Percentiles rank a stretch among this genome's conserved stretches.
These are phyloP conservation scores for Prunus padus DNA, from an alignment of 306 rosid species.

Conservation along the genomic window DNA sequence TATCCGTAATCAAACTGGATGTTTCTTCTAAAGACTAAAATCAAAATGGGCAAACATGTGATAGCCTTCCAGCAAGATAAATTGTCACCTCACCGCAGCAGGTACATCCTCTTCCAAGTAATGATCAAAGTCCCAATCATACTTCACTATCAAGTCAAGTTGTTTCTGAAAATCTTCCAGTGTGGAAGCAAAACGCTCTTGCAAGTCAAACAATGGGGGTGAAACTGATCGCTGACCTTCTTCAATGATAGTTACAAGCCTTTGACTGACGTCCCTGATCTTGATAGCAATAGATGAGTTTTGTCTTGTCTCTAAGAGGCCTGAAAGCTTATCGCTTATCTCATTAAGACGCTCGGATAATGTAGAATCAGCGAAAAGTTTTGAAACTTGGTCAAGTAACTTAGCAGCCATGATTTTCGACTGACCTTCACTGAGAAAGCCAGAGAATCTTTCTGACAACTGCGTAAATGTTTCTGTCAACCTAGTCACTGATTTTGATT, in stretches of 20 bases:
- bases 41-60: conserved; percentile 23
- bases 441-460: conserved; percentile 80
- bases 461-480: conserved; percentile 70
- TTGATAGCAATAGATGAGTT: conserved; percentile 64
- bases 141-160: conserved; percentile 90
- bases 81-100: conserved; percentile 95
- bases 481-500: conserved; percentile 60
- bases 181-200: conserved; percentile 74
- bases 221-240: conserved; percentile 91
- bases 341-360: conserved; percentile 73
- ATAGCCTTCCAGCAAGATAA: conserved; percentile 47
- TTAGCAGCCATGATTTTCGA: conserved; percentile 65
- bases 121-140: conserved; percentile 97
- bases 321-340: conserved; percentile 58
- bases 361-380: conserved; percentile 73
- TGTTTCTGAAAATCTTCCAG: conserved; percentile 95
- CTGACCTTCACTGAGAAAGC: conserved; percentile 87
- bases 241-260: conserved; percentile 77
- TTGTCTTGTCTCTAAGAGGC: conserved; percentile 70
- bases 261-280: conserved; percentile 80
- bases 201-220: conserved; percentile 80
- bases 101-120: conserved; percentile 96
- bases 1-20: conserved; percentile 3
- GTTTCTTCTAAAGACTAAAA: background rate
- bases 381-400: conserved; percentile 79